These are phyloP conservation scores for Teratosphaeria nubilosa DNA, from an alignment of 2,329 filamentous ascomycete species.

Conservation along the genomic window DNA sequence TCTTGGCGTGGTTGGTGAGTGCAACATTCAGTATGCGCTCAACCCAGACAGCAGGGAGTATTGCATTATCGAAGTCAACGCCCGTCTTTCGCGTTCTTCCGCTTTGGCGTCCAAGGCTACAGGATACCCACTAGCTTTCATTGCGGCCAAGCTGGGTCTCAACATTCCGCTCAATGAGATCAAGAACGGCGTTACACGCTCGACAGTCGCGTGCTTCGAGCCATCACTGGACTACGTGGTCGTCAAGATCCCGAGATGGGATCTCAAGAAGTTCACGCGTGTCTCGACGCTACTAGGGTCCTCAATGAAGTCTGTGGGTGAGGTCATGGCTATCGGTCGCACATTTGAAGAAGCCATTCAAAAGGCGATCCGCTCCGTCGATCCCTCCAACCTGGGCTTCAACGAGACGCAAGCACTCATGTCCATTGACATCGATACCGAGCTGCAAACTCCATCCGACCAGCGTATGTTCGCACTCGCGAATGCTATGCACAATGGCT, in stretches of 20 bases:
- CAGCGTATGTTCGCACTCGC: conserved; percentile 95
- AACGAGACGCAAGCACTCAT: conserved; percentile 82
- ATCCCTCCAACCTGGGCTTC: conserved; percentile 92
- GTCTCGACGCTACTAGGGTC: conserved; percentile 93
- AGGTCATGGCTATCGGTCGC: conserved; percentile 96
- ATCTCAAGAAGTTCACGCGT: conserved; percentile 96
- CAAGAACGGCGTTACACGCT: conserved; percentile 88
- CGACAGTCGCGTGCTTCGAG: conserved; percentile 95
- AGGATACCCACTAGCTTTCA: conserved; percentile 90
- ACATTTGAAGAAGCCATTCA: conserved; percentile 98
- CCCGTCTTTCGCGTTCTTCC: conserved; percentile 87
- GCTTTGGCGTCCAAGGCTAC: conserved; percentile 95
- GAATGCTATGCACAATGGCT: conserved; percentile 91
- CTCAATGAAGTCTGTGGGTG: conserved; percentile 98
- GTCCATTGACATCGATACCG: conserved; percentile 91
- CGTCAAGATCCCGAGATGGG: conserved; percentile 98
- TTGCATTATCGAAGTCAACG: conserved; percentile 99
- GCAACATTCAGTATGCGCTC: conserved; percentile 96
- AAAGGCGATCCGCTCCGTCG: conserved; percentile 90
- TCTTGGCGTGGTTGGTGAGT: conserved; percentile 93
- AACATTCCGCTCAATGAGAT: conserved; percentile 94
- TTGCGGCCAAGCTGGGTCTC: conserved; percentile 91
- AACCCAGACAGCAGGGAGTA: conserved; percentile 94
- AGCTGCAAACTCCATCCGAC: conserved; percentile 93
- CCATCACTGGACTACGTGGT: conserved; percentile 96